A percentile compares a stretch with the other conserved stretches of the same genome.
Evolutionary conservation across 106 monocot genomes (phyloP).

Genomic region (Triglochin maritima): DNA sequence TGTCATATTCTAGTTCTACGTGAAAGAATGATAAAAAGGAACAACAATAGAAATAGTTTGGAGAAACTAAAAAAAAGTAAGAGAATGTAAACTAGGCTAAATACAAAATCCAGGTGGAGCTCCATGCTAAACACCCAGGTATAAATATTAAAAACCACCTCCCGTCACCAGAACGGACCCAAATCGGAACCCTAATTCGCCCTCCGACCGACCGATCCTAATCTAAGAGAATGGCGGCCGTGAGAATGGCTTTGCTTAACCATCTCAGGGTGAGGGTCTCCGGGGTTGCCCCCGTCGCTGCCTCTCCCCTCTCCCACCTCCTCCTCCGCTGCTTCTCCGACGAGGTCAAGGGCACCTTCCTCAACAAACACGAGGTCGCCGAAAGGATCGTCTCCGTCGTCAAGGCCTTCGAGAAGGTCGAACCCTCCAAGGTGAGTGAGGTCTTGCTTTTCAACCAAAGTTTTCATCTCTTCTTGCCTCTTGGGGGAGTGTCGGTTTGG

Average conservation of each 20-base stretch:
- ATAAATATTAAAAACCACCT: too few relatives aligned
- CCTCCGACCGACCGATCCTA: background rate
- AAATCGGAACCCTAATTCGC: too few relatives aligned
- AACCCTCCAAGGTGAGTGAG: constrained; percentile 59
- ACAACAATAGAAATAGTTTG: too few relatives aligned
- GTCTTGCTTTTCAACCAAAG: too few relatives aligned
- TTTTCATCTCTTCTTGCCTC: background rate
- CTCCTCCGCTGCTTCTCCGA: constrained; percentile 45
- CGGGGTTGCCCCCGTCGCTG: background rate
- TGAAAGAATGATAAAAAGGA: too few relatives aligned
- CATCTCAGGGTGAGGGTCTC: constrained; percentile 44
- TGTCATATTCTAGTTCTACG: too few relatives aligned
- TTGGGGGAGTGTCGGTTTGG: background rate
- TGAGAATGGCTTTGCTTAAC: constrained; percentile 52
- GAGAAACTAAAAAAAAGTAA: too few relatives aligned
- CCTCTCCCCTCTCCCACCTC: constrained; percentile 6
- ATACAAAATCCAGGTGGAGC: too few relatives aligned
- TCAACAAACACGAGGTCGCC: constrained; percentile 81
- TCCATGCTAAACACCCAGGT: too few relatives aligned
- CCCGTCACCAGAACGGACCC: too few relatives aligned
- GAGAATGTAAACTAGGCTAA: too few relatives aligned
- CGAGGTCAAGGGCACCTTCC: constrained; percentile 70
- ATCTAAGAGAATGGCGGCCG: constrained; percentile 32
- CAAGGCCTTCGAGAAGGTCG: constrained; percentile 89
- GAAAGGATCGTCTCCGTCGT: constrained; percentile 91